phyloP scores from a whole-genome alignment of 1,139 yeast species.

The Taiozyma sp. region DNA sequence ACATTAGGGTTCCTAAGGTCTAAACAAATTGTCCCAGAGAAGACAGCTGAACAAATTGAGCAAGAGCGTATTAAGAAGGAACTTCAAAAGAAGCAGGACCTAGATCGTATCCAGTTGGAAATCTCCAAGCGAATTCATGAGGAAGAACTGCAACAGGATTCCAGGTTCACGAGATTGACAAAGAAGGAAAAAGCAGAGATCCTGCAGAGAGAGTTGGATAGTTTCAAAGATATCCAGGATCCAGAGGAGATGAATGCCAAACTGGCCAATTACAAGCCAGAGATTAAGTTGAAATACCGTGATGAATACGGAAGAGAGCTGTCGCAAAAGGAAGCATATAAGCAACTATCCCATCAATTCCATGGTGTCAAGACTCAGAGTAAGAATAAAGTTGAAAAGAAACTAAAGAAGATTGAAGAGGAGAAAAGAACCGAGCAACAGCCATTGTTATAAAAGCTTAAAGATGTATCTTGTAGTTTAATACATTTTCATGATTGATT shows the following conservation, averaged over 20 bases:
- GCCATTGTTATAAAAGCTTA: background rate
- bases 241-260: slow-evolving; percentile 27
- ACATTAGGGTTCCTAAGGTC: slow-evolving; percentile 51
- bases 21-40: slow-evolving; percentile 33
- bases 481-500: no score
- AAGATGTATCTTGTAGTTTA: no score
- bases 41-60: slow-evolving; percentile 19
- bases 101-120: slow-evolving; percentile 17
- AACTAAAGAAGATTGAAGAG: slow-evolving; percentile 30
- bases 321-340: slow-evolving; percentile 75
- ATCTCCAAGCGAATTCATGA: slow-evolving; percentile 28
- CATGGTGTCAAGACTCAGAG: slow-evolving; percentile 59
- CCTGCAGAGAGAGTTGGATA: slow-evolving; percentile 38
- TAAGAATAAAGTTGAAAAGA: slow-evolving; percentile 32
- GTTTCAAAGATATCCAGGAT: slow-evolving; percentile 29
- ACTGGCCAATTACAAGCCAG: slow-evolving; percentile 55
- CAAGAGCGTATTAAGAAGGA: slow-evolving; percentile 24
- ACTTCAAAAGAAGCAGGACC: slow-evolving; percentile 24
- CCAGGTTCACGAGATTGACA: slow-evolving; percentile 29
- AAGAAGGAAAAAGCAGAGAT: slow-evolving; percentile 30
- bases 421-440: slow-evolving; percentile 16
- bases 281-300: slow-evolving; percentile 56
- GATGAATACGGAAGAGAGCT: slow-evolving; percentile 71
- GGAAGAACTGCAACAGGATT: slow-evolving; percentile 36
- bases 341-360: slow-evolving; percentile 78